Conservation (phyloP, 179 eudicot species). For the Beta macrorhiza region DNA sequence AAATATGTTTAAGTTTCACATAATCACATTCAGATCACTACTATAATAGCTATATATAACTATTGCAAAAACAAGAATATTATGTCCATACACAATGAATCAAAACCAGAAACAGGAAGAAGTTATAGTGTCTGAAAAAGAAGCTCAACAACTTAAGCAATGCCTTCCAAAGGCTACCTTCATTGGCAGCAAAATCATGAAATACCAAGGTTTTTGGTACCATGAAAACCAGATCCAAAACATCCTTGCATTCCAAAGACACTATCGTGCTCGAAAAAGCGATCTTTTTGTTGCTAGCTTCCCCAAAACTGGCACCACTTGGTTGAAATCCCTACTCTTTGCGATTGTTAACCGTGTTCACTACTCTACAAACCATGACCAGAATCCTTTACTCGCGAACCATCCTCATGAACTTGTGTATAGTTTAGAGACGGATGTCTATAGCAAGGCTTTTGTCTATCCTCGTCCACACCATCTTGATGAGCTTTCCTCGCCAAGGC, state of each 20-base stretch:
- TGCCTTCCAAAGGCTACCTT: constrained; percentile 13
- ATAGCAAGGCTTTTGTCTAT: constrained; percentile 19
- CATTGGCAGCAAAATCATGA: constrained; percentile 16
- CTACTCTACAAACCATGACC: background rate
- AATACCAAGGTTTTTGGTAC: constrained; percentile 23
- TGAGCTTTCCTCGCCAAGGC: constrained; percentile 16
- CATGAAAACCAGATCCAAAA: constrained; percentile 12
- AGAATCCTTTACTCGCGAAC: constrained; percentile 5
- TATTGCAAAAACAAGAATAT: background rate
- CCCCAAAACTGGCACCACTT: constrained; percentile 18
- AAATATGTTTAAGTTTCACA: background rate
- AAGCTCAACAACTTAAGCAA: background rate
- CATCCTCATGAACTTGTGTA: constrained; percentile 29
- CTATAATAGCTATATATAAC: background rate
- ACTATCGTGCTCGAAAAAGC: constrained; percentile 17
- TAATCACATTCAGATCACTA: background rate
- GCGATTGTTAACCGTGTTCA: background rate
- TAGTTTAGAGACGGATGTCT: constrained; percentile 21
- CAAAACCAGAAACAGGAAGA: constrained; percentile 13
- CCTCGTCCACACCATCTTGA: constrained; percentile 22
- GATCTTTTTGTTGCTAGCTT: constrained; percentile 16
- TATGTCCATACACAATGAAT: constrained; percentile 12
- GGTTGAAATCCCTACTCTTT: constrained; percentile 24
- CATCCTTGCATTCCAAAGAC: constrained; percentile 11
- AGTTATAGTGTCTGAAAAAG: constrained; percentile 4